Evolutionary conservation across 148 eudicot species (phyloP), one percentile per base, ranked within the genome.

Genomic region (Rhododendron henanense): DNA sequence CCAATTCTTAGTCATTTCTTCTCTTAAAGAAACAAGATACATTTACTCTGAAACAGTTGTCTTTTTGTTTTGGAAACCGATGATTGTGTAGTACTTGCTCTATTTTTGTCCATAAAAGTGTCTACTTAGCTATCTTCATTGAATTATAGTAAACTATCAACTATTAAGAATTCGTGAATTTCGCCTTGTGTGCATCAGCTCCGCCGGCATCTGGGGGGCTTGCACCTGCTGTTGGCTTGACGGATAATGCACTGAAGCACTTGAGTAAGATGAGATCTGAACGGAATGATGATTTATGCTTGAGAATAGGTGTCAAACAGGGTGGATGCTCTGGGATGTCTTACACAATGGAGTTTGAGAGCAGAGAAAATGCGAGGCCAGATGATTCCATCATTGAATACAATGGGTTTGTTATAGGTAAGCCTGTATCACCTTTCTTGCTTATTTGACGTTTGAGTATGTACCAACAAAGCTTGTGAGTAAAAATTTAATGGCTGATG

Each of bases 321-420:
- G 99, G 99, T 90, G 98, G 99, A 85, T 97, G 99, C 90, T 97
- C 99, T 21, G 99, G 99, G 61, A 90, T 97, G 98, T 97, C 99
- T 76, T 97, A 97, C 88, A 91, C 93, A 23, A 97, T 97, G 99
- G 99, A 97, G 91, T 97, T 97, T 83, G 98, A 97, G 90, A 94
- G 89, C 90, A 93, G 84, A 90, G 95, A 90, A 69, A 95, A 93
- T 59, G 80, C 92, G 7, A 89, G 92, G 87, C 93, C 96, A 76
- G 99, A 96, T 90, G 99, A 96, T 85, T 91, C 97, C 16, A 85
- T 93, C 65, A 97, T 97, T 63, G 96, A 95, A 87, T 91, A 92
- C 87, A 88, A 93, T 85, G 99, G 98, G 31, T 93, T 97, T 89
- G 91, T 91, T 39, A 97, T 97, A 82, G 99, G 99, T 97, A 89